These are phyloP conservation scores for Spongiforma sp. DNA, from an alignment of 1,284 basidiomycete species.

Conservation along the genomic window DNA sequence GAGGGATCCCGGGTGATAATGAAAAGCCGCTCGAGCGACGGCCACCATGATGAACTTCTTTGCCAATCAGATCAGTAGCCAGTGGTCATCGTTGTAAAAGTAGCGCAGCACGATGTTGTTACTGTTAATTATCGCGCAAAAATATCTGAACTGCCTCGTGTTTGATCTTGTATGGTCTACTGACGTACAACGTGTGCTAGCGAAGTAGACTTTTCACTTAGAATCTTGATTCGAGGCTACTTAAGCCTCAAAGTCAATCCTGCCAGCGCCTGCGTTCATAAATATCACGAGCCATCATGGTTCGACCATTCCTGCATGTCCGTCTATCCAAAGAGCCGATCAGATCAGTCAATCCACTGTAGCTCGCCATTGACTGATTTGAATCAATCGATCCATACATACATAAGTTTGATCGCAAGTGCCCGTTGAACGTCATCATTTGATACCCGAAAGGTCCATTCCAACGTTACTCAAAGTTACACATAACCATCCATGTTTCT, in stretches of 20 bases:
- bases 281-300: not conserved
- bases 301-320: not conserved
- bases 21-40: too few relatives aligned
- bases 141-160: conserved; percentile 29
- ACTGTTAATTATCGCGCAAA: too few relatives aligned
- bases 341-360: not conserved
- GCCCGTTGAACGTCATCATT: not conserved
- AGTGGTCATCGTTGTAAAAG: too few relatives aligned
- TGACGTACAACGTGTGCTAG: not conserved
- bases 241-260: too few relatives aligned
- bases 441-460: not conserved
- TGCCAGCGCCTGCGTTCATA: too few relatives aligned
- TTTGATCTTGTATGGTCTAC: conserved; percentile 9
- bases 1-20: too few relatives aligned
- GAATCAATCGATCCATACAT: too few relatives aligned
- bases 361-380: not conserved
- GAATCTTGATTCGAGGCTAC: not conserved
- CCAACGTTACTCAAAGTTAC: not conserved
- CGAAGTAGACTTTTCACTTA: not conserved
- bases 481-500: conserved; percentile 1
- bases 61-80: too few relatives aligned
- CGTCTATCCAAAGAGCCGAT: too few relatives aligned
- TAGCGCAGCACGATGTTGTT: too few relatives aligned
- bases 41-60: too few relatives aligned
- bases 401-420: too few relatives aligned